Base-by-base conservation (phyloP, 805 yeast species). In the Pichia insulana region DNA sequence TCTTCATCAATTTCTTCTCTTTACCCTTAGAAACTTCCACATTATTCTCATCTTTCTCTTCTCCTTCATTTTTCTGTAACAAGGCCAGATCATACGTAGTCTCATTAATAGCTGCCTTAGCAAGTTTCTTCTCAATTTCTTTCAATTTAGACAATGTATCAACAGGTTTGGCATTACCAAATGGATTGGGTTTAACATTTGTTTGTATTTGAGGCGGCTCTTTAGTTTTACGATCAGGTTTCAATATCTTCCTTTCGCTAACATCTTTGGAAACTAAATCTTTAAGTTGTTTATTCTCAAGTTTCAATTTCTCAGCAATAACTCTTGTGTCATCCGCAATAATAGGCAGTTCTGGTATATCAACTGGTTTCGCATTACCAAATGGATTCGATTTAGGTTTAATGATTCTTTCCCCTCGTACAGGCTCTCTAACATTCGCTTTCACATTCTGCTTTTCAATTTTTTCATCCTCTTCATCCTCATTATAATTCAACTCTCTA, bases 91-190 rank as follows among this genome's bases (percentile, higher is more conserved):
- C 56, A 47, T 54, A 61, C 13, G 66, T 63, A 2, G 78, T 73
- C 39, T 68, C 65, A 45, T 72, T 75, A 26, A 74, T 65, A 30
- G 68, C 68, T 36, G 71, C 49, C 27, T 59, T 56, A 12, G 61
- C 54, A 43, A 74, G 57, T 42, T 62, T 62, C 42, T 70, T 68
- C 46, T 82, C 89, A 18, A 82, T 63, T 52, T 83, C 90, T 36
- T 69, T 63, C 50, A 75, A 77, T 50, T 74, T 78, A 20, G 83
- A 68, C 18, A 78, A 65, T 2, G 83, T 76, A 58, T 86, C 95
- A 6, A 86, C 90, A 2, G 95, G 95, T 61, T 77, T 83, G 1
- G 95, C 96, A 4, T 73, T 65, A 0, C 95, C 95, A 65, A 87
- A 86, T 5, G 95, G 92, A 56, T 78, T 83, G 0, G 73, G 52